Evolutionary conservation across 1,284 basidiomycete genomes (phyloP), one percentile per base, ranked within the genome.

Genomic region (Trichosporon sp.): DNA sequence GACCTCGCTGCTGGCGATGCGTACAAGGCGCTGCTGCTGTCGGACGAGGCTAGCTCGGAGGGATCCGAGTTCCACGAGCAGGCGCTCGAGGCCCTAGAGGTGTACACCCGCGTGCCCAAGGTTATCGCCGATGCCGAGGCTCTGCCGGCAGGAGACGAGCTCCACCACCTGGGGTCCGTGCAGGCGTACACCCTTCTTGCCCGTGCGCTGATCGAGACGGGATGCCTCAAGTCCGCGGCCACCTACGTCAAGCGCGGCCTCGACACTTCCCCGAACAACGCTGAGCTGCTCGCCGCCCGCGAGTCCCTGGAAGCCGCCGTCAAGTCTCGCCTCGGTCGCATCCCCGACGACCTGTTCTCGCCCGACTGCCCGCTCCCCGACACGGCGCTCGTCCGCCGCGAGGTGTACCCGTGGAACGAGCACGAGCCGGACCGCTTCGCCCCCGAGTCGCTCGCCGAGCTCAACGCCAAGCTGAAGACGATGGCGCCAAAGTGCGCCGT

Each of bases 1-100:
- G 65, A 66, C 62, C 62, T 66, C 13, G 60, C 62, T 1, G 65
- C 52, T 0, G 60, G 65, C n/a, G 65, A 66, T 16, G 65, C 65
- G 9, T 66, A 66, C 40, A 62, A 62, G 9, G 65, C 65, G 2
- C 62, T 66, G n/a, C 62, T 66, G 1, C 65, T 66, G 4, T 31
- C 49, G 27, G 65, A 66, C 33, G 65, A 66, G 40, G 61, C 57
- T 4, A 10, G 19, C 8, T 58, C 46, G 27, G 62, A 64, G 21
- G 65, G 62, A 10, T 49, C 46, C 36, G 65, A 66, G 40, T 64
- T 59, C 52, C 59, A 64, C 32, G 62, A 61, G 11, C 25, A 61
- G 46, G 59, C 59, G 36, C 27, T 16, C 3, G 65, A 58, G 21
- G 65, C 61, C 16, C 60, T 66, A 13, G 29, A 19, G 2, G 31